Conservation (phyloP, 257 asterid genomes). For the Misopates orontium region DNA sequence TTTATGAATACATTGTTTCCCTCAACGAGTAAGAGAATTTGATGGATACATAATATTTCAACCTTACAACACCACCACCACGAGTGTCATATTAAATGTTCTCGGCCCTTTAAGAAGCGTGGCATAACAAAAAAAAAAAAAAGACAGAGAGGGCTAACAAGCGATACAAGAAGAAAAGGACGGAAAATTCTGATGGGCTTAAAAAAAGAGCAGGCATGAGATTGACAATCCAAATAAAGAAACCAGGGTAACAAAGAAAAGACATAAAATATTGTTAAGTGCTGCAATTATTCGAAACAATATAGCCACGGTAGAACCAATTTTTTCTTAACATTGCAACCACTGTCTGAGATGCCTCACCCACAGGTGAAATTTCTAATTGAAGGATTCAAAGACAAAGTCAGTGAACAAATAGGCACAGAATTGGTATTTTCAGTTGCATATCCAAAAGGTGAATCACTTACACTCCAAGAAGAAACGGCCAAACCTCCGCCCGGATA, state of each 20-base stretch:
- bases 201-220: neutral
- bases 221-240: too few species aligned
- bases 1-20: neutral
- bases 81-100: neutral
- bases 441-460: slow-evolving; percentile 33
- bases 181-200: neutral
- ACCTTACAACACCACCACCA: neutral
- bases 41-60: neutral
- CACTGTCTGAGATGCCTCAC: neutral
- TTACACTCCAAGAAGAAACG: slow-evolving; percentile 97
- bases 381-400: neutral
- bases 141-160: neutral
- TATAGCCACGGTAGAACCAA: neutral
- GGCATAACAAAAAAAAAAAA: neutral
- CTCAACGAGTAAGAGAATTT: neutral
- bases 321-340: neutral
- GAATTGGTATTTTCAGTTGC: neutral
- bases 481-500: slow-evolving; percentile 92
- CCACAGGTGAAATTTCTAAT: neutral
- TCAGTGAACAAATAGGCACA: slow-evolving; percentile 19
- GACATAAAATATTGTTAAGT: slow-evolving; percentile 16
- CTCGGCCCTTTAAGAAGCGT: neutral
- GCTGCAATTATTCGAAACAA: neutral
- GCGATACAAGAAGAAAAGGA: too few species aligned
- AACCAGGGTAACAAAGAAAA: too few species aligned